A percentile compares a stretch with the other conserved stretches of the same genome.
Evolutionary conservation across 139 green algal species (phyloP).

Genomic region (Picochlorum sp.): DNA sequence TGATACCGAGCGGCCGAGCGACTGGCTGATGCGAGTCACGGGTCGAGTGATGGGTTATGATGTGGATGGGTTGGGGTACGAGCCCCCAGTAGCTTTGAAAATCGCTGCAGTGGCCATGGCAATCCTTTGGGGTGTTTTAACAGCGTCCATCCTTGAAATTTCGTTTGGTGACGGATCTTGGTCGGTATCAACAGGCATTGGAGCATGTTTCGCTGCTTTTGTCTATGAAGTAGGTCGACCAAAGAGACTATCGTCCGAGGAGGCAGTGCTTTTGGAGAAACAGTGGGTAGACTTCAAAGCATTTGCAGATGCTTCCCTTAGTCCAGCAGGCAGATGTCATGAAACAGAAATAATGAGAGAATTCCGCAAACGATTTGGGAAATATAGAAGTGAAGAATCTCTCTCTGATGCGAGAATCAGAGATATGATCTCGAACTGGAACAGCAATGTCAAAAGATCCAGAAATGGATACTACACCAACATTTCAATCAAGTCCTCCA

Average conservation of each 20-base stretch:
- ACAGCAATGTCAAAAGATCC: constrained; percentile 40
- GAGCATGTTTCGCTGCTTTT: constrained; percentile 40
- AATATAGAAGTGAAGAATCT: constrained; percentile 35
- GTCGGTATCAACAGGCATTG: constrained; percentile 49
- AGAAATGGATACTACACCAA: constrained; percentile 43
- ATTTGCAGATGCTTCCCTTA: constrained; percentile 46
- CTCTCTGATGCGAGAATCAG: constrained; percentile 39
- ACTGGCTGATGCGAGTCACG: constrained; percentile 46
- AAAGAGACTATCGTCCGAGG: constrained; percentile 32
- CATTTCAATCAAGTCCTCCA: constrained; percentile 13
- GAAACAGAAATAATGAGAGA: constrained; percentile 54
- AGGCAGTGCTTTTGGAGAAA: constrained; percentile 46
- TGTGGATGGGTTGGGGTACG: constrained; percentile 39
- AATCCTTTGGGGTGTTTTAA: constrained; percentile 19
- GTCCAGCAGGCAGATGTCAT: constrained; percentile 52
- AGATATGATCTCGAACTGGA: constrained; percentile 57
- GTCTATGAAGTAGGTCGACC: constrained; percentile 70
- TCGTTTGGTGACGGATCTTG: constrained; percentile 40
- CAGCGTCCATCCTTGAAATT: constrained; percentile 11
- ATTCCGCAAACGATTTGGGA: constrained; percentile 30
- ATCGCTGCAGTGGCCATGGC: constrained; percentile 21
- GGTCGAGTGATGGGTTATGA: constrained; percentile 8
- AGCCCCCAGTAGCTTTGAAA: constrained; percentile 21
- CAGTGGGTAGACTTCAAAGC: constrained; percentile 64
- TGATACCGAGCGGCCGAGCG: constrained; percentile 58